Evolutionary conservation across 2,329 filamentous ascomycete genomes (phyloP).

Genomic region (Clarireedia hainanense): DNA sequence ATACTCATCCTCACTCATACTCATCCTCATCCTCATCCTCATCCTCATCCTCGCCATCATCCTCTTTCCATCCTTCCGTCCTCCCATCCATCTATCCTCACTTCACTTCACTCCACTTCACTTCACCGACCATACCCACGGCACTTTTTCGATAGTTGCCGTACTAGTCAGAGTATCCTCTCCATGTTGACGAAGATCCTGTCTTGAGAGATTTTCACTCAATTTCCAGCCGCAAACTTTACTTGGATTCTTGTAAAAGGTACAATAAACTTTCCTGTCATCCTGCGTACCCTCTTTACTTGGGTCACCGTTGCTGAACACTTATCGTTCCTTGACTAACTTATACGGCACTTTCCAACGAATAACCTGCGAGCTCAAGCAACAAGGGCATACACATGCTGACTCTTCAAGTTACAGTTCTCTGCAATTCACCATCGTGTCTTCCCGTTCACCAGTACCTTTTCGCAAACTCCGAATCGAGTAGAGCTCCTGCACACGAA

Average conservation of each 20-base stretch:
- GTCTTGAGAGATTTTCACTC: not conserved
- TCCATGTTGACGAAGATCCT: constrained; percentile 1
- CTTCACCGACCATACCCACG: not conserved
- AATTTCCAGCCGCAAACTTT: not conserved
- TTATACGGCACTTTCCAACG: not conserved
- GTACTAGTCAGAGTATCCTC: not conserved
- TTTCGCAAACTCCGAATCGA: not conserved
- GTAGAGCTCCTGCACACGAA: not conserved
- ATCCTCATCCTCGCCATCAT: no score
- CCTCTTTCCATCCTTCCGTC: no score
- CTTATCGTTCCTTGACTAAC: not conserved
- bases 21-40: no score
- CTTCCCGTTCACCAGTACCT: not conserved
- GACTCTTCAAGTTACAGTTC: not conserved
- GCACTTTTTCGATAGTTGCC: not conserved
- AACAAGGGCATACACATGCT: not conserved
- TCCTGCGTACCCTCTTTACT: no score
- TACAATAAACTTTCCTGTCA: not conserved
- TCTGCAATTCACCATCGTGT: not conserved
- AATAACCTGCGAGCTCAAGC: not conserved
- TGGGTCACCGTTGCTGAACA: not conserved
- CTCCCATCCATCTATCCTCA: no score
- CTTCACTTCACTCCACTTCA: not conserved
- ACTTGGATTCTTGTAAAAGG: not conserved
- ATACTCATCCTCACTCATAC: no score